These are phyloP conservation scores for Dioszegia hungarica DNA, from an alignment of 768 basidiomycete genomes.

Conservation along the genomic window DNA sequence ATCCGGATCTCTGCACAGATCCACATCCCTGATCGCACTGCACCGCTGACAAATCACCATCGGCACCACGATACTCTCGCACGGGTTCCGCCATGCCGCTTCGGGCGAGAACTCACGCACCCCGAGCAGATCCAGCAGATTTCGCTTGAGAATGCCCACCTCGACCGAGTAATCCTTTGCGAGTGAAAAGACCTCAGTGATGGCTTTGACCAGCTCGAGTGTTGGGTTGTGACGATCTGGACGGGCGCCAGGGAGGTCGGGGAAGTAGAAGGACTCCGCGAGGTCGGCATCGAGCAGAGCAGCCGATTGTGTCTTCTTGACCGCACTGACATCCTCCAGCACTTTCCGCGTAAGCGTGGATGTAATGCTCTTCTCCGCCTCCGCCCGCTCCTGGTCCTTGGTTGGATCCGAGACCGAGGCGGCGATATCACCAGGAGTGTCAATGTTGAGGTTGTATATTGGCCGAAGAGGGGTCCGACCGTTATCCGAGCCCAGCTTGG, in stretches of 20 bases:
- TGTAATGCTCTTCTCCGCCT: slow-evolving; percentile 68
- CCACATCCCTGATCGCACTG: slow-evolving; percentile 80
- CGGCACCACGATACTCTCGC: slow-evolving; percentile 74
- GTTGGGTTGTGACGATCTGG: slow-evolving; percentile 71
- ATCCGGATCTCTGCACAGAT: slow-evolving; percentile 88
- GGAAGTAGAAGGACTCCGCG: slow-evolving; percentile 63
- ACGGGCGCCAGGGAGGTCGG: slow-evolving; percentile 78
- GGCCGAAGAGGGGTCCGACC: slow-evolving; percentile 67
- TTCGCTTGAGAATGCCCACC: slow-evolving; percentile 80
- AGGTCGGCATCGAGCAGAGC: slow-evolving; percentile 52
- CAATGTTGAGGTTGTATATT: slow-evolving; percentile 57
- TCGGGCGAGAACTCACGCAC: slow-evolving; percentile 81
- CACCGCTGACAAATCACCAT: slow-evolving; percentile 86
- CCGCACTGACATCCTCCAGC: slow-evolving; percentile 61
- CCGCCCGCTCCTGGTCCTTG: slow-evolving; percentile 66
- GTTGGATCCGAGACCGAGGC: slow-evolving; percentile 56
- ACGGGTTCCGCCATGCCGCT: slow-evolving; percentile 84
- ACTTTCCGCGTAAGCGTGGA: slow-evolving; percentile 75
- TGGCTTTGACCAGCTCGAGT: slow-evolving; percentile 83
- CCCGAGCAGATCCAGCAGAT: slow-evolving; percentile 77
- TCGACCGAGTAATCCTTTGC: slow-evolving; percentile 79
- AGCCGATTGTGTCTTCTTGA: slow-evolving; percentile 57
- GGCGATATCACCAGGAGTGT: slow-evolving; percentile 24
- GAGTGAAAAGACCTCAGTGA: slow-evolving; percentile 73
- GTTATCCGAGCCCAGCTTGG: slow-evolving; percentile 62